phyloP scores from a whole-genome alignment of 202 grass and related monocot genomes.

The Eragrostis tef region DNA sequence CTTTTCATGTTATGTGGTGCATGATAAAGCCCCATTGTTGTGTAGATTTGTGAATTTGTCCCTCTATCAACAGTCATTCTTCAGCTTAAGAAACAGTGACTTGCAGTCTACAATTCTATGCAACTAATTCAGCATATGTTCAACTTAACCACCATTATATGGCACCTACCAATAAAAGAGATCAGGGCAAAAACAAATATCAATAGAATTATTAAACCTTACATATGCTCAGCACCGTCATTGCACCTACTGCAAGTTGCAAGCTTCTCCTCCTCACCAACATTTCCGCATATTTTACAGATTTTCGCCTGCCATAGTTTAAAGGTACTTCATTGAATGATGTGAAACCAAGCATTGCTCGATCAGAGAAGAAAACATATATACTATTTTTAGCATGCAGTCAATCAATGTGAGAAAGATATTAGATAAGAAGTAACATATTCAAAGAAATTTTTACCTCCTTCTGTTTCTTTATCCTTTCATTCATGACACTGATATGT shows the following conservation, averaged over 20 bases:
- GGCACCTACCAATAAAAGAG: not conserved
- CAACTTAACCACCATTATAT: not conserved
- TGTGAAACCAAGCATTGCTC: not conserved
- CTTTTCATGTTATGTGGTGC: not conserved
- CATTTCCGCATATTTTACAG: slow-evolving; percentile 76
- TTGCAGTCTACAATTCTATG: not conserved
- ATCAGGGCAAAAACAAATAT: not conserved
- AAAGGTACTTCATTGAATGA: not conserved
- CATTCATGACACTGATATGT: slow-evolving; percentile 6
- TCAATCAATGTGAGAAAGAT: not conserved
- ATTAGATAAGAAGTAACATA: not conserved
- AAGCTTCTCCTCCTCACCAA: slow-evolving; percentile 61
- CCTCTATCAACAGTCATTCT: not conserved
- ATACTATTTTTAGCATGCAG: not conserved
- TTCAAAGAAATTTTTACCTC: not conserved
- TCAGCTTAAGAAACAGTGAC: not conserved
- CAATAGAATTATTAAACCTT: slow-evolving; percentile 39
- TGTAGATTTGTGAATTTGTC: not conserved
- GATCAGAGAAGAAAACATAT: not conserved
- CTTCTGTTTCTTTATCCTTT: not conserved
- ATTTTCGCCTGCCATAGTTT: slow-evolving; percentile 52
- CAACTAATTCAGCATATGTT: not conserved
- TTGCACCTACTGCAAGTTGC: slow-evolving; percentile 64
- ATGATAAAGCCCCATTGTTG: not conserved
- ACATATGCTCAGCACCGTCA: slow-evolving; percentile 78